Evolutionary conservation across 2,329 filamentous ascomycete species (phyloP), one percentile per base, ranked within the genome.

Genomic region (Apiospora hydei): DNA sequence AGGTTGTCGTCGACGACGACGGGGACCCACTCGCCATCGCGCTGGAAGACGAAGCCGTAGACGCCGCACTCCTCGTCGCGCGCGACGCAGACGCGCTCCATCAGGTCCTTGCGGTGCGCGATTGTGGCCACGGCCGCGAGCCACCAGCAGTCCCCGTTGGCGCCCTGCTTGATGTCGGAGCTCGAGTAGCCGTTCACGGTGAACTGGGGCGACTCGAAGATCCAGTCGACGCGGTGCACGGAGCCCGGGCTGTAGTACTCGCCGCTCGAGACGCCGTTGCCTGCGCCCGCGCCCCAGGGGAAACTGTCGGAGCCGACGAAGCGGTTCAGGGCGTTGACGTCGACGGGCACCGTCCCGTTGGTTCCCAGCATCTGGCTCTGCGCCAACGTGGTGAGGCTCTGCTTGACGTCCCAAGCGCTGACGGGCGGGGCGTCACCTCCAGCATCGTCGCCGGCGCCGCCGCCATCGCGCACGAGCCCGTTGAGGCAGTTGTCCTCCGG

Each of bases 1-100:
- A 93, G 85, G 77, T 93, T 93, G 80, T 94, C 92, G 76, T 94
- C 92, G 67, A 94, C 88, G 64, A 94, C 90, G 53, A 90, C 90
- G 34, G 90, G 89, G 67, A 92, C 87, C 92, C 92, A 94, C 79
- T 93, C 91, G 66, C 91, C 91, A 75, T 94, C 83, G 78, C 92
- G 86, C 79, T 91, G 89, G 79, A 94, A 93, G 43, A 94, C 91
- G 75, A 94, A 93, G 3, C 92, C 92, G 76, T 94, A 94, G 1
- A 93, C 91, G 7, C 92, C 92, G 64, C 83, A 93, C 84, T 78
- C 88, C 83, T 93, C 90, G 74, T 94, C 88, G 6, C 88, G 86
- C 8, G 87, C 89, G 51, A 94, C 89, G 74, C 92, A 94, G 10
- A 94, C 85, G 72, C 86, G 87, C 71, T 92, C 86, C 77, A 94